phyloP scores from a whole-genome alignment of 2,329 filamentous ascomycete genomes.

The Diaporthe sp. region DNA sequence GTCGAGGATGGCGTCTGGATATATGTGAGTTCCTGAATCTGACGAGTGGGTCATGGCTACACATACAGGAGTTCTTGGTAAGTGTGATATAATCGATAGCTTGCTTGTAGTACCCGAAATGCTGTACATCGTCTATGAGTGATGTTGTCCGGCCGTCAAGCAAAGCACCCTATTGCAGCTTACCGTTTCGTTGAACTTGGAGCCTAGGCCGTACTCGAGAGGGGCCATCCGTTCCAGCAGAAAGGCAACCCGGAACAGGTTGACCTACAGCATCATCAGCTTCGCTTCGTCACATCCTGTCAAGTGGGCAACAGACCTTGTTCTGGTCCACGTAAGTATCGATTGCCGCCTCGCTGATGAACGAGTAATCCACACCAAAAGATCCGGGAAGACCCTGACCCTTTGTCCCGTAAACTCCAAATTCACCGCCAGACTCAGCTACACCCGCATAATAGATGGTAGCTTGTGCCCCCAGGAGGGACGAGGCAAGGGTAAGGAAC shows the following conservation, averaged over 20 bases:
- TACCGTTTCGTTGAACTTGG: constrained; percentile 63
- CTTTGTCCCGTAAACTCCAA: constrained; percentile 56
- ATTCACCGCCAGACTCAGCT: constrained; percentile 62
- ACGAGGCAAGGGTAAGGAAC: constrained; percentile 39
- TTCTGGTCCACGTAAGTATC: constrained; percentile 62
- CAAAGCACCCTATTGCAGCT: background rate
- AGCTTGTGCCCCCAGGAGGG: constrained; percentile 51
- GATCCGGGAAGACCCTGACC: constrained; percentile 62
- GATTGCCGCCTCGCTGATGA: constrained; percentile 61
- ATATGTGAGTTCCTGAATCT: background rate
- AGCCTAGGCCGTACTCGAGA: constrained; percentile 59
- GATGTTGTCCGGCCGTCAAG: background rate
- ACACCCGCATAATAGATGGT: constrained; percentile 64
- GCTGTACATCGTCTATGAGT: constrained; percentile 41
- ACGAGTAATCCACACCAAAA: constrained; percentile 64
- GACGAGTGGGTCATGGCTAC: background rate
- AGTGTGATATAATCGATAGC: constrained; percentile 65
- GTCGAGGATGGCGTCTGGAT: constrained; percentile 60
- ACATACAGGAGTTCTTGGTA: constrained; percentile 56
- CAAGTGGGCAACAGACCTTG: constrained; percentile 49
- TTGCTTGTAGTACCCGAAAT: constrained; percentile 60
- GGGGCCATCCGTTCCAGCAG: constrained; percentile 66
- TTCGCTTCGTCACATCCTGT: background rate
- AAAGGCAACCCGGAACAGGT: constrained; percentile 64
- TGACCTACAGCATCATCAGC: constrained; percentile 47